phyloP scores from a whole-genome alignment of 805 yeast genomes.

The Danielozyma ontarioensis region DNA sequence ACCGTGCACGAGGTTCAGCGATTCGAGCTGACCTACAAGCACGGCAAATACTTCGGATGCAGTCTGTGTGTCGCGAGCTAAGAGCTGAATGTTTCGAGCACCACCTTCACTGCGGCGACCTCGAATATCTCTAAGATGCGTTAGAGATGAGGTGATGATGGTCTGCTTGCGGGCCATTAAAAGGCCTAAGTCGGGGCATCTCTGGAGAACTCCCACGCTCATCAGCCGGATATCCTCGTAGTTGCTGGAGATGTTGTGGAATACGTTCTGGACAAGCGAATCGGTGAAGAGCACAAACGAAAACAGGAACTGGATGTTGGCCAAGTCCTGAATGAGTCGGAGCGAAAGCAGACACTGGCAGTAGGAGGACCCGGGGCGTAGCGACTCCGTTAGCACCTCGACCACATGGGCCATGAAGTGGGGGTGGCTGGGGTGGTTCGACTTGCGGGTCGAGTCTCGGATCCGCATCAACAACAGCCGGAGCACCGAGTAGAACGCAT shows the following conservation, averaged over 20 bases:
- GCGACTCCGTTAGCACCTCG: constrained; percentile 29
- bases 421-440: background rate
- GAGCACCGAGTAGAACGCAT: constrained; percentile 56
- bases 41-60: constrained; percentile 3
- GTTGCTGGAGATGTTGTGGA: constrained; percentile 62
- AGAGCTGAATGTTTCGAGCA: constrained; percentile 56
- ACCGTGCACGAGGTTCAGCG: constrained; percentile 50
- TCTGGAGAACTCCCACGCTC: constrained; percentile 42
- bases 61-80: constrained; percentile 20
- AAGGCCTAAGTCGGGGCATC: constrained; percentile 16
- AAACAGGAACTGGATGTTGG: constrained; percentile 35
- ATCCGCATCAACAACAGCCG: constrained; percentile 60
- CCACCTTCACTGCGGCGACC: constrained; percentile 77
- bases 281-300: constrained; percentile 40
- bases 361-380: constrained; percentile 32
- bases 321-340: constrained; percentile 43
- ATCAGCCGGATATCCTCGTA: constrained; percentile 70
- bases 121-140: constrained; percentile 26
- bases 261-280: constrained; percentile 40
- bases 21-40: constrained; percentile 2
- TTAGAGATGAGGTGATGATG: background rate
- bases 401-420: constrained; percentile 15
- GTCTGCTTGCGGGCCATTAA: constrained; percentile 20
- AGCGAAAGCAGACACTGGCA: constrained; percentile 45
- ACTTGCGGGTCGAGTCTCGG: constrained; percentile 56